These are phyloP conservation scores for Phaseolus coccineus DNA, from an alignment of 331 rosid genomes.

Conservation along the genomic window DNA sequence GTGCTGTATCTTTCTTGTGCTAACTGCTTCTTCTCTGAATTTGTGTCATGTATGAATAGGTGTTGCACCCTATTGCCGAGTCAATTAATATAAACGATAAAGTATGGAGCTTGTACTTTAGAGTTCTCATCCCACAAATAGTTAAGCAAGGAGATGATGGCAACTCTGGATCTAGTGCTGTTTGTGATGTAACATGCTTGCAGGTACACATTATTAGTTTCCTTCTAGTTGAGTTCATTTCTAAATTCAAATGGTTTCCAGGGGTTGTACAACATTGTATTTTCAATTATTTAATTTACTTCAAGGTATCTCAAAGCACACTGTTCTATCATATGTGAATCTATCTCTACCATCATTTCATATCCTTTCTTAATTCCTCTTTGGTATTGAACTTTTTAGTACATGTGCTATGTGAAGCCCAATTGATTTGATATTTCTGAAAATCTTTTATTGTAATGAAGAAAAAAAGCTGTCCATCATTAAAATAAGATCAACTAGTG, in stretches of 20 bases:
- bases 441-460: constrained; percentile 1
- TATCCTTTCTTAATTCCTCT: constrained; percentile 1
- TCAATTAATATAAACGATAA: constrained; percentile 75
- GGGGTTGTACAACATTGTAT: not conserved
- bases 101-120: constrained; percentile 89
- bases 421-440: constrained; percentile 17
- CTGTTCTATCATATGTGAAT: constrained; percentile 16
- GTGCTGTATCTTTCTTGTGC: constrained; percentile 9
- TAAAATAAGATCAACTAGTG: constrained; percentile 5
- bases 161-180: constrained; percentile 84
- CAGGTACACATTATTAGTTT: constrained; percentile 66
- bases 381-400: constrained; percentile 6
- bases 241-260: constrained; percentile 1
- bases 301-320: not conserved
- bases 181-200: constrained; percentile 90
- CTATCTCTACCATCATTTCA: constrained; percentile 12
- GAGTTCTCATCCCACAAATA: constrained; percentile 75
- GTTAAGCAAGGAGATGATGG: constrained; percentile 91
- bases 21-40: constrained; percentile 32
- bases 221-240: constrained; percentile 29
- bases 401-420: not conserved
- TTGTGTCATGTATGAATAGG: constrained; percentile 58
- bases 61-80: constrained; percentile 77
- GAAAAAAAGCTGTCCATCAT: not conserved
- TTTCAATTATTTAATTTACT: not conserved